Evolutionary conservation across 1,139 yeast genomes (phyloP).

Genomic region (Yamadazyma songkhlaensis): DNA sequence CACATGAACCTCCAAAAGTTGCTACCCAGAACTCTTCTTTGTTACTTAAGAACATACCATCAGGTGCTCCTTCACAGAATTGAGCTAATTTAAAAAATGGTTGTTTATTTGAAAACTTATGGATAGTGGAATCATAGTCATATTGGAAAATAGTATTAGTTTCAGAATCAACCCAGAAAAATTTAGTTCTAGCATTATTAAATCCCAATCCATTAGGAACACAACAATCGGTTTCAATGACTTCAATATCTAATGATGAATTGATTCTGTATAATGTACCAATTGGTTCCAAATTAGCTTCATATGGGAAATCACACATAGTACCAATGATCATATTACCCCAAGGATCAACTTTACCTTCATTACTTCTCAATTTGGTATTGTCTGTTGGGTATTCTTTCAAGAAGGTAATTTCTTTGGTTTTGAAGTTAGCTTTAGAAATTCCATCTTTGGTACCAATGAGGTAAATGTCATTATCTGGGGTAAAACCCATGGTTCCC

Average conservation of each 20-base stretch:
- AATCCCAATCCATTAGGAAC: conserved; percentile 86
- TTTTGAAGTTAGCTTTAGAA: conserved; percentile 45
- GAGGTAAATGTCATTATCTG: conserved; percentile 37
- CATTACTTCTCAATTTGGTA: conserved; percentile 60
- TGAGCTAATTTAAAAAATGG: conserved; percentile 41
- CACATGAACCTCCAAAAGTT: conserved; percentile 58
- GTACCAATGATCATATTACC: conserved; percentile 73
- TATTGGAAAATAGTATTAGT: conserved; percentile 57
- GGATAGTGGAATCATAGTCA: conserved; percentile 52
- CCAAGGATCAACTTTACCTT: conserved; percentile 67
- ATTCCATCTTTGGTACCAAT: conserved; percentile 61
- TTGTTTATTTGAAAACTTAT: conserved; percentile 42
- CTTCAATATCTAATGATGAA: conserved; percentile 27
- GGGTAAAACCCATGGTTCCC: conserved; percentile 65
- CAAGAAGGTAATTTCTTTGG: conserved; percentile 41
- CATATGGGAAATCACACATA: conserved; percentile 55
- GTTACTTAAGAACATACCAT: conserved; percentile 68
- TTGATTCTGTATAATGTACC: conserved; percentile 45
- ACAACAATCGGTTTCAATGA: conserved; percentile 33
- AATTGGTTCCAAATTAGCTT: conserved; percentile 21
- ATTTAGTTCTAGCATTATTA: conserved; percentile 43
- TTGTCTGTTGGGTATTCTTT: conserved; percentile 36
- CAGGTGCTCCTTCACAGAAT: conserved; percentile 62
- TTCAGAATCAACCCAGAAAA: conserved; percentile 74
- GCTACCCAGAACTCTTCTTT: conserved; percentile 69